Conservation (phyloP, 1,139 yeast species). For the Nadsonia starkeyi-henricii region DNA sequence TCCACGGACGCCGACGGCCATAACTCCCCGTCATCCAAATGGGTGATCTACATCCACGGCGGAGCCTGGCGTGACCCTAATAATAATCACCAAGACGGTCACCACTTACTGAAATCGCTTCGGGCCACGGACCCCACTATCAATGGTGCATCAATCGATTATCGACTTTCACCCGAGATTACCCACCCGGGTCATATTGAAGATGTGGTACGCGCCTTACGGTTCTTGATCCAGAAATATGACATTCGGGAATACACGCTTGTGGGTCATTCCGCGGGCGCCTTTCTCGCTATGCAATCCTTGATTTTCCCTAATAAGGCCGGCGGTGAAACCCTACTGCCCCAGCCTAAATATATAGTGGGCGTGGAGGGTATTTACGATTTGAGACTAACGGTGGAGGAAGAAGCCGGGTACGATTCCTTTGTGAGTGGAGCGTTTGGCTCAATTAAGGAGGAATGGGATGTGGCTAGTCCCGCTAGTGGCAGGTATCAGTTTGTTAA, state of each 20-base stretch:
- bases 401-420: conserved; percentile 30
- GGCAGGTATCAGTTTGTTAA: background rate
- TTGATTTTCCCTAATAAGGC: conserved; percentile 15
- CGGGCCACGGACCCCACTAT: conserved; percentile 9
- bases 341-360: conserved; percentile 16
- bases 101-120: conserved; percentile 22
- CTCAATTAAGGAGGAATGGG: conserved; percentile 19
- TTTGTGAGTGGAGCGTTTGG: conserved; percentile 37
- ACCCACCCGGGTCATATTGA: conserved; percentile 48
- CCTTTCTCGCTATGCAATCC: conserved; percentile 50
- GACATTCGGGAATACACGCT: conserved; percentile 26
- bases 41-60: conserved; percentile 56
- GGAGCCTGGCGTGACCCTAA: conserved; percentile 78
- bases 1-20: background rate
- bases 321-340: conserved; percentile 4
- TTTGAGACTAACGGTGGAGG: conserved; percentile 27
- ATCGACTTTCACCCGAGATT: conserved; percentile 51
- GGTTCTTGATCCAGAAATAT: conserved; percentile 16
- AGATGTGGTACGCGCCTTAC: conserved; percentile 40
- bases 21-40: conserved; percentile 7
- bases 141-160: conserved; percentile 38
- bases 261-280: conserved; percentile 78
- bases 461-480: conserved; percentile 16
- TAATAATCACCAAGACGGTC: conserved; percentile 46
- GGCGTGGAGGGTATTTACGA: conserved; percentile 42